Evolutionary conservation across 2,329 filamentous ascomycete species (phyloP).

Genomic region (Talaromyces sp.): DNA sequence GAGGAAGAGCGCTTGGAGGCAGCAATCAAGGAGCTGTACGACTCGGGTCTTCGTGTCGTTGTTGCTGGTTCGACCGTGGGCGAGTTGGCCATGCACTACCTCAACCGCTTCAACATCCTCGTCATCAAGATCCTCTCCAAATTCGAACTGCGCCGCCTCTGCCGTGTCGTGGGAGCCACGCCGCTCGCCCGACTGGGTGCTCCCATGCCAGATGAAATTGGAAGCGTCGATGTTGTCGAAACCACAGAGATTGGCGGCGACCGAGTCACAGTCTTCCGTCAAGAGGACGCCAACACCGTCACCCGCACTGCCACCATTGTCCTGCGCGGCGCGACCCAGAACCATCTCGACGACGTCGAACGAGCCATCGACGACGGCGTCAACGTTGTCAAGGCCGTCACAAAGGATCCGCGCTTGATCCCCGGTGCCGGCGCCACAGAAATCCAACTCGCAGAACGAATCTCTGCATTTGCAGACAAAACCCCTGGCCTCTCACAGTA

Average conservation of each 20-base stretch:
- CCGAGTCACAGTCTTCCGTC: constrained; percentile 95
- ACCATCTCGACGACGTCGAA: constrained; percentile 95
- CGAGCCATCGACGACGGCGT: constrained; percentile 96
- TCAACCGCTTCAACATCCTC: constrained; percentile 94
- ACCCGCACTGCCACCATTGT: constrained; percentile 93
- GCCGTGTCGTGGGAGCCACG: constrained; percentile 92
- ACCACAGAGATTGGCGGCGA: constrained; percentile 97
- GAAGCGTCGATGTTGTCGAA: constrained; percentile 88
- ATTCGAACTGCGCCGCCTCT: constrained; percentile 91
- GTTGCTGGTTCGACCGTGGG: constrained; percentile 91
- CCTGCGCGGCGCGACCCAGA: constrained; percentile 91
- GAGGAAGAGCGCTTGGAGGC: constrained; percentile 90
- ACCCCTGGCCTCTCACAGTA: constrained; percentile 91
- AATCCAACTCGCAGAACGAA: constrained; percentile 85
- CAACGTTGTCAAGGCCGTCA: constrained; percentile 98
- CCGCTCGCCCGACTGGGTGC: constrained; percentile 93
- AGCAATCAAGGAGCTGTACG: constrained; percentile 89
- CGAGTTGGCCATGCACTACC: constrained; percentile 93
- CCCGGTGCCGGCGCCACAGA: constrained; percentile 93
- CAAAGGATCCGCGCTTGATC: constrained; percentile 83
- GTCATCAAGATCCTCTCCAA: constrained; percentile 97
- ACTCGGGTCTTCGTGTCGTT: constrained; percentile 86
- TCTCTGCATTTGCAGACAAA: constrained; percentile 85
- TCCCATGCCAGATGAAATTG: constrained; percentile 99
- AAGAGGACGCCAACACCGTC: constrained; percentile 72